Evolutionary conservation across 2,329 filamentous ascomycete species (phyloP).

Genomic region (Metarhizium anisopliae): DNA sequence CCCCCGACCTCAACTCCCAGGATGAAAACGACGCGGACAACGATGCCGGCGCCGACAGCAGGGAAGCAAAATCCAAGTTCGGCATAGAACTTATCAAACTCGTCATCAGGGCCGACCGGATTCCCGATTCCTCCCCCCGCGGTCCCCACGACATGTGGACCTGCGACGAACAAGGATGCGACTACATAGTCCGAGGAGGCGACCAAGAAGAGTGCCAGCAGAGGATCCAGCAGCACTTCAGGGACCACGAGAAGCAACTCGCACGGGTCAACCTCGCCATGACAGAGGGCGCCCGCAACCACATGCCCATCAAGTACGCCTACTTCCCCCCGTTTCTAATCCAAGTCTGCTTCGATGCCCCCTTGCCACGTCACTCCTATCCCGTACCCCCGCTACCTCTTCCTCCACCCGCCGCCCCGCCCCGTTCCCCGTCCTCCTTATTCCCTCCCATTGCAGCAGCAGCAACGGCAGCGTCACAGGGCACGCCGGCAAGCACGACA

Average conservation of each 20-base stretch:
- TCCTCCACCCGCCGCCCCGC: neutral
- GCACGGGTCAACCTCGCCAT: slow-evolving; percentile 43
- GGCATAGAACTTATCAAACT: slow-evolving; percentile 27
- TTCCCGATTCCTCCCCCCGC: slow-evolving; percentile 39
- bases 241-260: slow-evolving; percentile 48
- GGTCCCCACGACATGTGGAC: slow-evolving; percentile 57
- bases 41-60: neutral
- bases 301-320: slow-evolving; percentile 48
- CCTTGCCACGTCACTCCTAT: slow-evolving; percentile 4
- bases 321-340: slow-evolving; percentile 25
- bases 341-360: slow-evolving; percentile 17
- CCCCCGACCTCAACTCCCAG: slow-evolving; percentile 11
- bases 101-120: slow-evolving; percentile 38
- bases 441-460: neutral
- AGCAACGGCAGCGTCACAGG: neutral
- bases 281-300: slow-evolving; percentile 44
- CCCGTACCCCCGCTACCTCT: neutral
- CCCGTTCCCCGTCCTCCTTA: neutral
- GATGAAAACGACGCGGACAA: slow-evolving; percentile 5
- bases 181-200: slow-evolving; percentile 54
- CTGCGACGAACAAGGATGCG: slow-evolving; percentile 56
- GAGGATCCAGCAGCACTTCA: slow-evolving; percentile 51
- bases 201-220: slow-evolving; percentile 44
- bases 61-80: slow-evolving; percentile 6
- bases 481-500: neutral